Evolutionary conservation across 768 basidiomycete species (phyloP), one percentile per base, ranked within the genome.

Genomic region (Leccinum uliginosum): DNA sequence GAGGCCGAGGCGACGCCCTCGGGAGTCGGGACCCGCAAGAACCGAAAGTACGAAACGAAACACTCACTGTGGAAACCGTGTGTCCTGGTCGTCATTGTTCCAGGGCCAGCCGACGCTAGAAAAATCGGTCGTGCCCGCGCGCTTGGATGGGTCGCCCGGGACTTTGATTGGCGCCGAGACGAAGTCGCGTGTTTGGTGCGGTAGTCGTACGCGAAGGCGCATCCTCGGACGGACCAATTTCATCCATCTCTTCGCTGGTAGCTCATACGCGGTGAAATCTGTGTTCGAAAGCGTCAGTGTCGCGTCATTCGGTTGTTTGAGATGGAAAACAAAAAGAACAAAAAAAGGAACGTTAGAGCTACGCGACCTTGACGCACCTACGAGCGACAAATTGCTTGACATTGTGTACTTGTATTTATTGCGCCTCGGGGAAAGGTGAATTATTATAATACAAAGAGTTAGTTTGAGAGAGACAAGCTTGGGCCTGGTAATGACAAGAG

Each of bases 231-330:
- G 49, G 47, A 69, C 26, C n/a, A 64, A 3, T 11, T 23, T 56
- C 54, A 67, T 50, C 60, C 62, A 62, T 46, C 50, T 64, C 23
- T 56, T 60, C 9, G 65, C 55, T 1, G 67, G 67, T 1, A 67
- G 27, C 6, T 67, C 67, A 38, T 50, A 60, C 26, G 67, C 67
- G 45, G 54, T 65, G 53, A 67, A 69, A 24, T 64, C 67, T 67
- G 35, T 19, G 35, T 38, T 40, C n/a, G 14, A 32, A 29, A 26
- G 26, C 2, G 24, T 19, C 23, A 4, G 19, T 47, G 10, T 53
- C 47, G 21, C 11, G 34, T 43, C 19, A 45, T 34, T 38, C 38
- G 27, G 19, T 23, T n/a, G 9, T 30, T 27, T 30, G 34, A 49
- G 45, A 21, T 24, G 21, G n/a, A 7, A 43, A 10, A 26, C 12